Base-by-base conservation (phyloP, 2,329 filamentous ascomycete genomes). In the Fusarium sp. region DNA sequence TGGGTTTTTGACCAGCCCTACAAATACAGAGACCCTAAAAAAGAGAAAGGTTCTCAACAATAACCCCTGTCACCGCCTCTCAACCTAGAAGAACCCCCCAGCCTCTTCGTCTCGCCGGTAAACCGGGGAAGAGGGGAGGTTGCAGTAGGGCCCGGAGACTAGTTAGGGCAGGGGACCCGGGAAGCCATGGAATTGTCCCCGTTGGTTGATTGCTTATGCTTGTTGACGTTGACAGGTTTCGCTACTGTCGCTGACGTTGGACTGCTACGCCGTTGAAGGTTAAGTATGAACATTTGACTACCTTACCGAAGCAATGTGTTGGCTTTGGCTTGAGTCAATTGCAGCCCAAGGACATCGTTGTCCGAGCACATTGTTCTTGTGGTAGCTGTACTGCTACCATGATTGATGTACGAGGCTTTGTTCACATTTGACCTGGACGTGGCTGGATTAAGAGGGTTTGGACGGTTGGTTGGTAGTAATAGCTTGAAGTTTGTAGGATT, bases 81-180 rank as follows among this genome's bases (percentile, higher is more conserved):
- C 56, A 36, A 45, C 54, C 45, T 39, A 28, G 17, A 62, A 62
- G 62, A 38, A 57, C 64, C 55, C 57, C 62, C 50, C 47, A 28
- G 39, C 34, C 46, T 34, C 26, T 44, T 36, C 40, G 43, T 28
- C 43, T 31, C 33, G 24, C 47, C 42, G 44, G 46, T 34, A 59
- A 54, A 34, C 56, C 56, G 47, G 65, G 65, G 58, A 69, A 69
- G 55, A 62, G 66, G 51, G 51, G 61, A 61, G 22, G 24, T 39
- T 60, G 67, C 67, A 70, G 67, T 70, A 70, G 67, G 53, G 50
- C 67, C 62, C 65, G 65, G 61, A 46, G 60, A 38, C 44, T 65
- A 52, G 53, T 14, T 21, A 40, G 19, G 11, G 39, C 28, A 19
- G 38, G 38, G 14, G 28, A 24, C 59, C 66, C 47, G 62, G 66